A percentile compares a stretch with the other conserved stretches of the same genome.
Evolutionary conservation across 2,329 filamentous ascomycete genomes (phyloP).

Genomic region (Trichoderma arundinaceum): DNA sequence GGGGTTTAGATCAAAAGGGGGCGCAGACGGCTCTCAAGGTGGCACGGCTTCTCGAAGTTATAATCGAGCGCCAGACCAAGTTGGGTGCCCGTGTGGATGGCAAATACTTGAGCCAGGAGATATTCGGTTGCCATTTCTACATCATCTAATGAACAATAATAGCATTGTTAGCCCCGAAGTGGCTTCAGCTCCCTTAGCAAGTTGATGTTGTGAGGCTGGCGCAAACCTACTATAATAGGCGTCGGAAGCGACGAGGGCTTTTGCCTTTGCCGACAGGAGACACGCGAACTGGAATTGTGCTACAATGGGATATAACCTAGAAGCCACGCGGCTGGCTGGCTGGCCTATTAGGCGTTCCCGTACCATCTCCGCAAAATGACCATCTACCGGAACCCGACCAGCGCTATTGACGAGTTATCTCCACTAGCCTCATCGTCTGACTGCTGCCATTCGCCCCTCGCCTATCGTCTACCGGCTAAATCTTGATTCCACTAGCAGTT

Average conservation of each 20-base stretch:
- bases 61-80: slow-evolving; percentile 20
- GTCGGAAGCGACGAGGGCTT: not conserved
- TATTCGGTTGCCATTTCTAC: slow-evolving; percentile 18
- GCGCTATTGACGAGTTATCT: not conserved
- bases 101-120: slow-evolving; percentile 24
- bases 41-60: slow-evolving; percentile 21
- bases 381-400: too few species aligned
- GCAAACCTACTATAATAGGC: not conserved
- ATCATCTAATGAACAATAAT: slow-evolving; percentile 10
- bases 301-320: not conserved
- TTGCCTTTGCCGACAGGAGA: not conserved
- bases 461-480: slow-evolving; percentile 24
- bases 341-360: not conserved
- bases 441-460: slow-evolving; percentile 5
- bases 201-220: not conserved
- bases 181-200: not conserved
- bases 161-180: not conserved
- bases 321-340: not conserved
- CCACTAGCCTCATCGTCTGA: not conserved
- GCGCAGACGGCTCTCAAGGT: slow-evolving; percentile 24
- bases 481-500: slow-evolving; percentile 5
- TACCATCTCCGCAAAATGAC: slow-evolving; percentile 3
- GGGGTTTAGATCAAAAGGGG: slow-evolving; percentile 13
- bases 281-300: too few species aligned
- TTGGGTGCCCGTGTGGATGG: slow-evolving; percentile 14